Evolutionary conservation across 1,284 basidiomycete genomes (phyloP).

Genomic region (Sporisorium scitamineum): DNA sequence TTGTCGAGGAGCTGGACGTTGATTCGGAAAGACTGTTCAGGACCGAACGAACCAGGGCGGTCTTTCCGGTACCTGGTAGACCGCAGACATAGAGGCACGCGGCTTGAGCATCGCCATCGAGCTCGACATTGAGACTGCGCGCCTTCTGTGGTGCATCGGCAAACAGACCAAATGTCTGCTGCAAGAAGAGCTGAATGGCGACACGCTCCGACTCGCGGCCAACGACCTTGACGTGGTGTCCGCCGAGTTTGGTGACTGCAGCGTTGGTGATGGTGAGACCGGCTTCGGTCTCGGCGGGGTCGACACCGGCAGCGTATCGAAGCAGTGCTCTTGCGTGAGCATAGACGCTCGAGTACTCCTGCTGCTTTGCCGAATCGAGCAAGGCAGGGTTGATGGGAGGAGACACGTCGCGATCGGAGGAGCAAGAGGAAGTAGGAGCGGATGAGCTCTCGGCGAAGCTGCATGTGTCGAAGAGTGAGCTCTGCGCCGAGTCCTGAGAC

Average conservation of each 20-base stretch:
- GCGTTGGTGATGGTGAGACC: constrained; percentile 41
- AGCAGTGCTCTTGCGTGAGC: constrained; percentile 69
- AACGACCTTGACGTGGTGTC: constrained; percentile 58
- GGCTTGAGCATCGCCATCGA: constrained; percentile 53
- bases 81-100: constrained; percentile 70
- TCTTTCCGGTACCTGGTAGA: constrained; percentile 71
- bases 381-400: constrained; percentile 19
- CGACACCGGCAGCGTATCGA: constrained; percentile 57
- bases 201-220: constrained; percentile 66
- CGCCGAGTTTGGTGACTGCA: constrained; percentile 30
- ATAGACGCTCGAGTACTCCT: constrained; percentile 65
- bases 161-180: constrained; percentile 53
- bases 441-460: constrained; percentile 44
- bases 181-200: constrained; percentile 64
- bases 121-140: constrained; percentile 34
- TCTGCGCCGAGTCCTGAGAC: constrained; percentile 49
- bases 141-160: constrained; percentile 24
- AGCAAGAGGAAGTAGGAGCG: constrained; percentile 31
- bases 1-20: background rate
- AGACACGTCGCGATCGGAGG: constrained; percentile 37
- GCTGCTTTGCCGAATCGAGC: constrained; percentile 15
- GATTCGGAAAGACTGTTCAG: constrained; percentile 56
- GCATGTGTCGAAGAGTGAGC: constrained; percentile 47
- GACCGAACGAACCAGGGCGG: constrained; percentile 69
- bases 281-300: constrained; percentile 44